A percentile compares a stretch with the other conserved stretches of the same genome.
Evolutionary conservation across 2,329 filamentous ascomycete species (phyloP).

Genomic region (Triangularia verruculosa): DNA sequence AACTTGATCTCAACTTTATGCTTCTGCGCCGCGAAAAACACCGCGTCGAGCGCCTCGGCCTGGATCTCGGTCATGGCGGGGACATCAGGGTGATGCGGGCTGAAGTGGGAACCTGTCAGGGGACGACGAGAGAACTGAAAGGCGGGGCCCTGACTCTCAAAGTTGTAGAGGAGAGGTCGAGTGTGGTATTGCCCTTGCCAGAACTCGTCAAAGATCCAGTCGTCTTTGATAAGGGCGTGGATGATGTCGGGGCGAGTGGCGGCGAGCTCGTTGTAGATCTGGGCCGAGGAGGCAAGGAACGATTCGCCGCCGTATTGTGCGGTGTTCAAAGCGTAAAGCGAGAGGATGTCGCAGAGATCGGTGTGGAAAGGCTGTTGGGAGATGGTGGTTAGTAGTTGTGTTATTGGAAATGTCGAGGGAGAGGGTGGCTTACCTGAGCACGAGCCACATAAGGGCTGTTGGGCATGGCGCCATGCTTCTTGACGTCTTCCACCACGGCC

Average conservation of each 20-base stretch:
- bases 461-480: constrained; percentile 23
- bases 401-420: background rate
- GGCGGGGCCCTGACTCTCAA: constrained; percentile 21
- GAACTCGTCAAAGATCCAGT: constrained; percentile 28
- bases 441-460: constrained; percentile 27
- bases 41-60: constrained; percentile 27
- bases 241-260: constrained; percentile 23
- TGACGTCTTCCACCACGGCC: constrained; percentile 22
- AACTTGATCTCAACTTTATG: constrained; percentile 19
- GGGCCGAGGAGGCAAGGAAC: constrained; percentile 24
- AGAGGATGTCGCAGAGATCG: constrained; percentile 35
- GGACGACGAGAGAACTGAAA: constrained; percentile 29
- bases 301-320: constrained; percentile 23
- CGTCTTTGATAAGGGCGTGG: constrained; percentile 22
- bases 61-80: constrained; percentile 27
- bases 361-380: constrained; percentile 42
- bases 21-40: constrained; percentile 23
- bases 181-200: constrained; percentile 24
- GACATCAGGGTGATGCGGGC: constrained; percentile 23
- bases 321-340: constrained; percentile 28
- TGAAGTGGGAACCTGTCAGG: constrained; percentile 24
- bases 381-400: background rate
- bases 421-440: constrained; percentile 16
- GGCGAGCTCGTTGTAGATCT: constrained; percentile 28
- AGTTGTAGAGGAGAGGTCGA: constrained; percentile 24